Base-by-base conservation (phyloP, 345 rosid species). In the Eutrema yunnanense region DNA sequence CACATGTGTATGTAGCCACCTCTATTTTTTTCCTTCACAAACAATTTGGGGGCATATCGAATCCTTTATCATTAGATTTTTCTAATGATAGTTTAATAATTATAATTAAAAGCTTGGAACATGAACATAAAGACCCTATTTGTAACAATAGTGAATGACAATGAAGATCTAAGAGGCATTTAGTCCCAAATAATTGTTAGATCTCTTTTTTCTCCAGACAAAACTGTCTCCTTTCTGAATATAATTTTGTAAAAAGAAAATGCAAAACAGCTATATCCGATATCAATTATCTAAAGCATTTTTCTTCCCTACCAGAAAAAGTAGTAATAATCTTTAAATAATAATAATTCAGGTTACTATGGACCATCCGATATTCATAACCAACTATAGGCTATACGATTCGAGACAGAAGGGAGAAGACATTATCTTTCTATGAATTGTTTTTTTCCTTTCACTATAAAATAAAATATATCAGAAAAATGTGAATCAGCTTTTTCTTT, bases 261-360 rank as follows among this genome's bases (percentile, higher is more conserved):
- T 60, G 62, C 41, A 60, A 66, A 67, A 43, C 73, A 67, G 73
- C 62, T 40, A 40, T 38, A 65, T 46, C 52, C 27, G 30, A 73
- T 50, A 22, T 42, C 49, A 74, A 60, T 67, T 33, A 50, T 67
- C 43, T 47, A 65, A 73, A 73, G 53, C 27, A 49, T 2, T 32
- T 66, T 48, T 49, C 53, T 65, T 49, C 26, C 51, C 53, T 32
- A 32, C 43, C 29, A 4, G 53, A 13, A 34, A 73, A 65, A 30
- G 72, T 73, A 32, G 40, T 22, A 62, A 62, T 53, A 13, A 32
- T 53, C 36, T 48, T 47, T 19, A 29, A 22, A 22, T 26, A 65
- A 12, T 46, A 69, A 58, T 58, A 66, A 66, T 41, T 65, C 65
- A 48, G 70, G 72, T 66, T 73, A 73, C 52, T 29, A 47, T 73